These are phyloP conservation scores for Waitea zeae DNA, from an alignment of 1,284 basidiomycete genomes.

Conservation along the genomic window DNA sequence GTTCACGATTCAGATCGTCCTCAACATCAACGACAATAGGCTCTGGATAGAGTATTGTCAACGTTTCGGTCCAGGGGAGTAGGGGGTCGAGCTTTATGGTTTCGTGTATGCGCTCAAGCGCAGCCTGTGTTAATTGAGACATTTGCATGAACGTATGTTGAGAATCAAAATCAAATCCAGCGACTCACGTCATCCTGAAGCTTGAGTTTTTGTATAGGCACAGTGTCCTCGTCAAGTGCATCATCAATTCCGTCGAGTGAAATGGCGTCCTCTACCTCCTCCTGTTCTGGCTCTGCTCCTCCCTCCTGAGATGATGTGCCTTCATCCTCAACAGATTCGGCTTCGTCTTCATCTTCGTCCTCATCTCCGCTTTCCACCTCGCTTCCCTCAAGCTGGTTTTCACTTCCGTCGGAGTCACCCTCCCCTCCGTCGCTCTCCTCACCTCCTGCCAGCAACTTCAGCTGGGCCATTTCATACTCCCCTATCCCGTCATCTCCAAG, in stretches of 20 bases:
- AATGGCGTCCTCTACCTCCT: constrained; percentile 24
- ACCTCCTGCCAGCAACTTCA: constrained; percentile 20
- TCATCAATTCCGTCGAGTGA: constrained; percentile 58
- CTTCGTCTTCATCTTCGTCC: constrained; percentile 16
- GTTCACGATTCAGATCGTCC: constrained; percentile 86
- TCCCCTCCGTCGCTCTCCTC: constrained; percentile 19
- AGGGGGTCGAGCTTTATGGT: constrained; percentile 61
- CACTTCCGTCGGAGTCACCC: constrained; percentile 9
- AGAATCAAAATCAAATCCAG: constrained; percentile 4
- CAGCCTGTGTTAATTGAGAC: constrained; percentile 32
- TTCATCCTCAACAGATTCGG: constrained; percentile 21
- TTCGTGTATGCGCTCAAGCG: constrained; percentile 68
- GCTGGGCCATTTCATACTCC: constrained; percentile 37
- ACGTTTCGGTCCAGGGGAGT: constrained; percentile 76
- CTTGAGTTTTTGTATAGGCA: constrained; percentile 68
- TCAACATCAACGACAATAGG: constrained; percentile 65
- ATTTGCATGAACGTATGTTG: constrained; percentile 1
- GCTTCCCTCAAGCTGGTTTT: constrained; percentile 12
- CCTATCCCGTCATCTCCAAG: constrained; percentile 52
- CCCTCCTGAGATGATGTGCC: constrained; percentile 14
- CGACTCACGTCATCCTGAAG: constrained; percentile 61
- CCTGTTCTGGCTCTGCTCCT: constrained; percentile 10
- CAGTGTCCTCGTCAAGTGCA: constrained; percentile 61
- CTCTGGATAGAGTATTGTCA: constrained; percentile 59
- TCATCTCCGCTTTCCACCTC: constrained; percentile 16